Percentiles rank a stretch among this genome's conserved stretches.
These are phyloP conservation scores for Phytophthora tentaculata DNA, from an alignment of 352 stramenopile genomes.

Conservation along the genomic window DNA sequence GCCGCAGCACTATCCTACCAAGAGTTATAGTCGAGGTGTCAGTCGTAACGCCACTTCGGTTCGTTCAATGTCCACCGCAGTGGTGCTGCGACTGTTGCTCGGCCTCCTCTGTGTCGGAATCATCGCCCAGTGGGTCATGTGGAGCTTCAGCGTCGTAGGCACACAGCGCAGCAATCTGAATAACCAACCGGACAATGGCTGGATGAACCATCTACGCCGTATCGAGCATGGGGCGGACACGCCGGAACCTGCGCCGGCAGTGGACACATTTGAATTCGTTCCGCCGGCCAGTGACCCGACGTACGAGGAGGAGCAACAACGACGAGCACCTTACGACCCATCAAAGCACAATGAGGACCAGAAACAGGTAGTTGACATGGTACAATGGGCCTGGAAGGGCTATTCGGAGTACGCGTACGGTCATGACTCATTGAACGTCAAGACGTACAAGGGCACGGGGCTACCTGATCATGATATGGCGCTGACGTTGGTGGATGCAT, in stretches of 20 bases:
- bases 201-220: conserved; percentile 47
- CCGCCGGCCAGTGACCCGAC: conserved; percentile 33
- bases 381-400: conserved; percentile 82
- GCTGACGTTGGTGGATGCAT: conserved; percentile 78
- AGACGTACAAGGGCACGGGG: conserved; percentile 59
- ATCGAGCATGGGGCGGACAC: conserved; percentile 33
- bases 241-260: conserved; percentile 1
- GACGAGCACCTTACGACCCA: conserved; percentile 55
- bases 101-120: conserved; percentile 49
- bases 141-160: conserved; percentile 34
- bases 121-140: conserved; percentile 55
- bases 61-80: conserved; percentile 32
- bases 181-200: conserved; percentile 33
- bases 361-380: conserved; percentile 64
- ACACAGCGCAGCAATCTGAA: conserved; percentile 2
- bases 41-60: not conserved
- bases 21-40: conserved; percentile 22
- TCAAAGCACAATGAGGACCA: conserved; percentile 61
- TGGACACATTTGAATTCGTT: conserved; percentile 27
- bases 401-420: conserved; percentile 78
- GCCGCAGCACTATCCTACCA: conserved; percentile 10
- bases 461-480: conserved; percentile 75
- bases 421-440: conserved; percentile 75
- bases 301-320: conserved; percentile 40
- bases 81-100: conserved; percentile 53